These are phyloP conservation scores for Agrocybe pediades DNA, from an alignment of 768 basidiomycete species.

Conservation along the genomic window DNA sequence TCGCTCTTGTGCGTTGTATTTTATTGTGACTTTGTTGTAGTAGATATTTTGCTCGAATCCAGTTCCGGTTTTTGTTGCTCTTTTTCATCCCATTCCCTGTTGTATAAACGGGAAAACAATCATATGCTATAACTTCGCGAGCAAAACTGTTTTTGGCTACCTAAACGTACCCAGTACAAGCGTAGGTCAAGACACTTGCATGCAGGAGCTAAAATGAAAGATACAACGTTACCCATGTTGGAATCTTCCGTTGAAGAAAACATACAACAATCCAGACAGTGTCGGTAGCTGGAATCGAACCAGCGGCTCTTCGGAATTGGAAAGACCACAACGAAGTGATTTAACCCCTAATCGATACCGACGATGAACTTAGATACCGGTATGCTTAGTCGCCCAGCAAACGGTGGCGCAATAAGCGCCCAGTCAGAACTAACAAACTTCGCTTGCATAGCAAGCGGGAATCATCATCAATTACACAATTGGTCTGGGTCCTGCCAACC, in stretches of 20 bases:
- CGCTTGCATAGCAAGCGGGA: no score
- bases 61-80: no score
- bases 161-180: no score
- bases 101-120: no score
- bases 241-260: background rate
- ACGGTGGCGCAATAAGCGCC: background rate
- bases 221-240: background rate
- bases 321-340: conserved; percentile 35
- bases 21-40: background rate
- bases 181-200: no score
- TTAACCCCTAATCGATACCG: conserved; percentile 38
- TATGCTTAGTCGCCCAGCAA: background rate
- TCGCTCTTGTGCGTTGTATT: background rate
- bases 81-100: no score
- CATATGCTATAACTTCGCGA: no score
- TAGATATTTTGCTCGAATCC: no score
- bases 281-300: conserved; percentile 36
- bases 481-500: no score
- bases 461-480: no score
- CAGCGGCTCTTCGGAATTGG: conserved; percentile 32
- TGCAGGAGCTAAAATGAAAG: no score
- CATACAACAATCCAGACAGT: conserved; percentile 4
- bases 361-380: background rate
- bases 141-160: no score
- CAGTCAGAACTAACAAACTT: background rate